Base-by-base conservation (phyloP, 495 filamentous ascomycete genomes). In the Penicillium simplicissimum region DNA sequence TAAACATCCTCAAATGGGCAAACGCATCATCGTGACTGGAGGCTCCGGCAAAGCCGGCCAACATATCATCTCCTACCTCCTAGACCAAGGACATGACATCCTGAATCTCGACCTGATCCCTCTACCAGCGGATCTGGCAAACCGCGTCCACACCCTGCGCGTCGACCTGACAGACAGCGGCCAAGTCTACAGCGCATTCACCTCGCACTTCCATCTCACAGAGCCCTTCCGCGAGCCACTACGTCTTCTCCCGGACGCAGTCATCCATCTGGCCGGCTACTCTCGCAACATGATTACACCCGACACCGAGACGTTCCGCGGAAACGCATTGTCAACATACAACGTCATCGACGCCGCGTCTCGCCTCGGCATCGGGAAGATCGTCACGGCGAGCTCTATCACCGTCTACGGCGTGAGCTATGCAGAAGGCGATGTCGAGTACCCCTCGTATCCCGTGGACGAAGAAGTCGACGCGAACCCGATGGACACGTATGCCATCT, bases 271-370 rank as follows among this genome's bases (percentile, higher is more conserved):
- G 23, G 85, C 84, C 7, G 84, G 83, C 4, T 83, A 83, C 64
- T 78, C 86, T 0, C 76, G 85, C 42, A 86, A 86, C 67, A 82
- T 87, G 81, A 73, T 86, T 6, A 82, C 84, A 6, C 85, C 85
- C 0, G 86, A 88, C 66, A 81, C 79, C 33, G 84, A 87, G 66
- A 79, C 75, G 35, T 88, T 84, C 68, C 77, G 76, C 52, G 77
- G 71, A 21, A 88, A 88, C 60, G 74, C 81, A 0, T 66, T 74
- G 8, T 67, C 75, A 15, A 81, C 79, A 6, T 87, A 85, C 66
- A 88, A 88, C 62, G 77, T 88, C 11, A 79, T 88, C 62, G 86
- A 88, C 63, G 85, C 84, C 0, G 82, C 84, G 6, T 86, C 75
- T 59, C 82, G 83, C 38, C 72, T 88, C 3, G 81, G 82, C 8